These are phyloP conservation scores for Penicillium sp. DNA, from an alignment of 2,329 filamentous ascomycete species.

Conservation along the genomic window DNA sequence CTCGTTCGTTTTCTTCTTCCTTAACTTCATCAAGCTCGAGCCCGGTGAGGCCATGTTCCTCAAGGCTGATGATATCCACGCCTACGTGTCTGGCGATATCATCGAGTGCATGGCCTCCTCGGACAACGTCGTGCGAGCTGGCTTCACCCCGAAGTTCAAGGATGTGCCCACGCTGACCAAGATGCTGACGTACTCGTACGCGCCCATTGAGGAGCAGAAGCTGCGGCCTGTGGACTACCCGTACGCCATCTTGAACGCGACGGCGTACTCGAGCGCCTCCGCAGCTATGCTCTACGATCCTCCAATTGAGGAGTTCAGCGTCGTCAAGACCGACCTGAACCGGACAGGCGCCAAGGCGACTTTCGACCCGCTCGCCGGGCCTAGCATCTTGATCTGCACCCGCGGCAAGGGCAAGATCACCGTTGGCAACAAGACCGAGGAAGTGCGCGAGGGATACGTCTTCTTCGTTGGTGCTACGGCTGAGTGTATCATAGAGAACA, in stretches of 20 bases:
- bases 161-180: slow-evolving; percentile 83
- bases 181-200: slow-evolving; percentile 94
- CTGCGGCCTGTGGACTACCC: slow-evolving; percentile 83
- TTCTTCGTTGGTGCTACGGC: slow-evolving; percentile 88
- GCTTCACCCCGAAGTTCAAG: slow-evolving; percentile 98
- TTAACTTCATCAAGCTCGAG: slow-evolving; percentile 87
- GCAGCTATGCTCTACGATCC: slow-evolving; percentile 80
- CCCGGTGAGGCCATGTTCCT: slow-evolving; percentile 95
- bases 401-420: slow-evolving; percentile 77
- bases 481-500: slow-evolving; percentile 72
- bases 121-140: slow-evolving; percentile 97
- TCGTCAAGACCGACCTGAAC: slow-evolving; percentile 76
- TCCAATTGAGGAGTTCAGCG: slow-evolving; percentile 93
- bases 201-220: slow-evolving; percentile 92
- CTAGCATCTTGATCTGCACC: slow-evolving; percentile 91
- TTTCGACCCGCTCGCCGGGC: slow-evolving; percentile 82
- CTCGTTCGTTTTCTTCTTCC: slow-evolving; percentile 92
- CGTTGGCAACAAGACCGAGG: slow-evolving; percentile 77
- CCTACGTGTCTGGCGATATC: slow-evolving; percentile 75
- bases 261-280: slow-evolving; percentile 75
- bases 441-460: slow-evolving; percentile 70
- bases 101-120: slow-evolving; percentile 99
- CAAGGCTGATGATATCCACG: slow-evolving; percentile 94
- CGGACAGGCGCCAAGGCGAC: slow-evolving; percentile 73
- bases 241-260: slow-evolving; percentile 77